Evolutionary conservation across 805 yeast species (phyloP).

Genomic region (Naumovozyma baii): DNA sequence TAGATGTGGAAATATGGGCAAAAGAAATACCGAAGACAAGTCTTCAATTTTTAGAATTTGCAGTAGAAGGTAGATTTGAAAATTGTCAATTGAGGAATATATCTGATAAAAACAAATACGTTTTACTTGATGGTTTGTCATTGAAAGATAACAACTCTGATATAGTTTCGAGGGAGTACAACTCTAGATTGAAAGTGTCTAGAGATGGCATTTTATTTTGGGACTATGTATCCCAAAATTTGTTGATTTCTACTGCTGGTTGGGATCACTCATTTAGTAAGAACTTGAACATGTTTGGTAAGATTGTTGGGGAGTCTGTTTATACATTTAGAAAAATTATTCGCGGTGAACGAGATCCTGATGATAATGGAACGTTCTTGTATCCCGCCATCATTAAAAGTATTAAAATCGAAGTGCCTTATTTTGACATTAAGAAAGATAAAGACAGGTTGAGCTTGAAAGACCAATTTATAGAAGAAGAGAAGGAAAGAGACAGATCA

Average conservation of each 20-base stretch:
- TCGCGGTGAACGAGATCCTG: conserved; percentile 37
- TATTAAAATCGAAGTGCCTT: conserved; percentile 37
- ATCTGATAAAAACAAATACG: background rate
- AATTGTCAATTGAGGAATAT: conserved; percentile 30
- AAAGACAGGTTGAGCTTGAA: too few relatives aligned
- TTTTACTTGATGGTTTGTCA: background rate
- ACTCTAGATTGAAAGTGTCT: conserved; percentile 41
- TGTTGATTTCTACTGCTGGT: conserved; percentile 41
- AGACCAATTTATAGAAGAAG: background rate
- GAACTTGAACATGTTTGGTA: conserved; percentile 44
- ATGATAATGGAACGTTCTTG: conserved; percentile 36
- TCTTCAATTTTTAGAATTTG: conserved; percentile 39
- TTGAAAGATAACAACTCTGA: background rate
- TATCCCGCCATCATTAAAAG: conserved; percentile 41
- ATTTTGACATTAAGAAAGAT: too few relatives aligned
- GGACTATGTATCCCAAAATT: conserved; percentile 30
- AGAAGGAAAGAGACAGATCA: conserved; percentile 2
- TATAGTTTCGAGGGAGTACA: conserved; percentile 33
- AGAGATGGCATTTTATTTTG: conserved; percentile 49
- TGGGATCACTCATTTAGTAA: conserved; percentile 35
- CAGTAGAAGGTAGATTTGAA: conserved; percentile 36
- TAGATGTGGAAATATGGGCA: conserved; percentile 60
- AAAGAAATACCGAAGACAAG: conserved; percentile 49
- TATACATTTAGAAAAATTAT: conserved; percentile 43
- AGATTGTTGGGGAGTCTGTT: conserved; percentile 45